Base-by-base conservation (phyloP, 345 rosid genomes). In the Brassica carinata region DNA sequence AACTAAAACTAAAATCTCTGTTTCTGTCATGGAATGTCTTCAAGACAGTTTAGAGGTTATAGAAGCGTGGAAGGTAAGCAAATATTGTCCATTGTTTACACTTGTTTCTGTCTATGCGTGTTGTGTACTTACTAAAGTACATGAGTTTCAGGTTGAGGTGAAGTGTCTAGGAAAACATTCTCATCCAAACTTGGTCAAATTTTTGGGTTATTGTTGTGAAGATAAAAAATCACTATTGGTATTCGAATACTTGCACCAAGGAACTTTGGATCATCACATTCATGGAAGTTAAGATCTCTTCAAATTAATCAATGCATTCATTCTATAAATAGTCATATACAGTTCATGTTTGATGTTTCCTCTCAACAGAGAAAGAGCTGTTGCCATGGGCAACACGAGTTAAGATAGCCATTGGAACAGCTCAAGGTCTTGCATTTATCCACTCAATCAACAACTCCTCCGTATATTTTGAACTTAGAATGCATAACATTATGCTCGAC, bases 401-500 rank as follows among this genome's bases (percentile, higher is more conserved):
- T 61, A 69, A 77, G 38, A 77, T 77, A 40, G 80, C 80, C 51
- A 18, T 58, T 15, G 64, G 34, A 29, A 70, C 15, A 62, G 80
- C 75, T 4, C 33, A 69, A 61, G 80, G 36, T 18, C 2, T 77
- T 43, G 51, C 51, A 4, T 77, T 62, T 77, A 17, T 77, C 33
- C 80, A 77, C 34, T 61, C 69, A 30, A 31, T 62, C 62, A 70
- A 69, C 14, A 58, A 43, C 36, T 4, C 15, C 7, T 5, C 48
- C 10, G 31, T 77, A 38, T 2, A 45, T 69, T 14, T 5, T 9
- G 51, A 69, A 27, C 43, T 77, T 31, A 61, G 69, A 45, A 43
- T 62, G 74, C 14, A 69, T 17, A 69, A 69, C 74, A 59, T 77
- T 17, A 10, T 77, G 23, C 74, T 77, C 34, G 80, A 77, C 74